Base-by-base conservation (phyloP, 78 protist species). In the Trichosphaerium sp. region DNA sequence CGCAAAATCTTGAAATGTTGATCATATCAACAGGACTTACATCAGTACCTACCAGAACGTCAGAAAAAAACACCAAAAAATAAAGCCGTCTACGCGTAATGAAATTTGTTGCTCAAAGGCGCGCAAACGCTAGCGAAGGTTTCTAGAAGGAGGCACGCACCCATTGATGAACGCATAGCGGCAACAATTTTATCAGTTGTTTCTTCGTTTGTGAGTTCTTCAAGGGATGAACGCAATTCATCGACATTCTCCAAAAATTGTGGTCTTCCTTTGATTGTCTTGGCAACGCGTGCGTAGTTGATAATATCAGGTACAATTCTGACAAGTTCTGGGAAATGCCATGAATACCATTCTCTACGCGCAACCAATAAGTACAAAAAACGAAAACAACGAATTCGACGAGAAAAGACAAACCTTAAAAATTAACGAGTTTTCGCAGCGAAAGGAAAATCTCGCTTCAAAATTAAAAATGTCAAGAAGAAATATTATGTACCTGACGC, bases 271-370 rank as follows among this genome's bases (percentile, higher is more conserved):
- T 23, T 47, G 55, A 97, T 77, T 39, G 76, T 40, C 42, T 29
- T 28, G 5, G 63, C 92, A 35, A 81, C 14, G 48, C 57, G 58
- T 38, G 94, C 94, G 52, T 69, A 93, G 47, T 48, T 32, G 71
- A 54, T 65, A 84, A 88, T 90, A 66, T 94, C 98, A 8, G 67
- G 38, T 44, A 92, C 88, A 54, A 94, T 71, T 72, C 69, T 83
- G 56, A 79, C 69, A 26, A 98, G 56, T 83, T 98, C 99, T 32
- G 99, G 99, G 90, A 98, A 98, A 69, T 93, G 98, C 93, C 98
- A 94, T 38, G 87, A 56, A 68, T 97, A 95, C 99, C 99, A 98
- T 78, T 98, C 99, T 26, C 91, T 69, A 31, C 10, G 42, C 12
- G 40, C 11, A 7, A 31, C 29, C 37, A 31, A 4, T 12, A 60